Base-by-base conservation (phyloP, 345 rosid species). In the Syzygium grande region DNA sequence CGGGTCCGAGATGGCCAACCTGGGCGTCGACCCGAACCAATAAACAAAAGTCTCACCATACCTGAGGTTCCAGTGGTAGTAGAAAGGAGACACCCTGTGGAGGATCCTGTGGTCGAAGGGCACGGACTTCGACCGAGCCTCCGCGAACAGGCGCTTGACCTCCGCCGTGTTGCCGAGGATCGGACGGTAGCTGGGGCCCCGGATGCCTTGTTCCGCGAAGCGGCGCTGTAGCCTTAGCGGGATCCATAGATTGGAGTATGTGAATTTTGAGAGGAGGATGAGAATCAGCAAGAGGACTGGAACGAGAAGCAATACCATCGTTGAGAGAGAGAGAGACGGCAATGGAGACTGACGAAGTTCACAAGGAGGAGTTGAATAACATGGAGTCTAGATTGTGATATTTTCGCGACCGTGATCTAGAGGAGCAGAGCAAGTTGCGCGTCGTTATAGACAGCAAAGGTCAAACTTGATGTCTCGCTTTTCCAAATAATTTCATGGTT, bases 1-100 rank as follows among this genome's bases (percentile, higher is more conserved):
- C 87, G 91, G 95, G 87, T 97, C 96, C 63, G 95, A 91, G 19
- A 92, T 65, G 9, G 94, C 96, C 87, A 97, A 88, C 88, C 95
- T 93, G 21, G 99, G 96, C 85, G 73, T 90, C 51, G 91, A 88
- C 83, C 99, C 99, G 80, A 96, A 96, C 98, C 99, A 95, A 89
- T 90, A 96, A 11, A 97, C 88, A 85, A 93, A 96, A n/a, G 92
- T 92, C 87, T 90, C 92, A 84, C 98, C 98, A 11, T 94, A 92
- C 87, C 3, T 61, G 79, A 61, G 86, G 11, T 96, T 93, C 97
- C 99, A 97, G 12, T 21, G 59, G 86, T 92, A 65, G 93, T 94
- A 94, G 89, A 91, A 95, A 21, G 98, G 97, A 52, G 89, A 88
- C 86, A 87, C 93, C 16, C 95, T 91, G 84, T 85, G 93, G 34